A percentile compares a stretch with the other conserved stretches of the same genome.
phyloP scores from a whole-genome alignment of 495 filamentous ascomycete species.

The Neurospora sp. region DNA sequence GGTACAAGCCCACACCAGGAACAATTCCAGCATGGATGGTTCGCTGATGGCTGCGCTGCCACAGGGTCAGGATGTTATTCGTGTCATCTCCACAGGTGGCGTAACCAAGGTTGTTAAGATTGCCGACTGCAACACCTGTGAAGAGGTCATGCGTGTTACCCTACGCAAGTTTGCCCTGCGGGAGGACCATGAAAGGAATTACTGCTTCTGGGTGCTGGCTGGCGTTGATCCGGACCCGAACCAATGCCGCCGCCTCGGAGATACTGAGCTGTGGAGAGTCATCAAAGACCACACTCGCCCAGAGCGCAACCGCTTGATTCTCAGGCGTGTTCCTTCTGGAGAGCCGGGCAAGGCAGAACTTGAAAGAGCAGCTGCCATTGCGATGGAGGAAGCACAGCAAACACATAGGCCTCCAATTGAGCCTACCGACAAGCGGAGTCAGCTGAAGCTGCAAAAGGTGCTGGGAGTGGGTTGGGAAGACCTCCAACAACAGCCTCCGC shows the following conservation, averaged over 20 bases:
- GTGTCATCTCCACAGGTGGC: conserved; percentile 85
- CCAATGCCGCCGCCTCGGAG: conserved; percentile 66
- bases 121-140: conserved; percentile 75
- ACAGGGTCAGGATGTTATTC: conserved; percentile 68
- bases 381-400: conserved; percentile 67
- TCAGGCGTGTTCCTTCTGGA: conserved; percentile 78
- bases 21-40: conserved; percentile 67
- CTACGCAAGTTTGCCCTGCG: conserved; percentile 70
- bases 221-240: conserved; percentile 72
- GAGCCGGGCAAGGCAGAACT: conserved; percentile 76
- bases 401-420: conserved; percentile 57
- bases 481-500: conserved; percentile 56
- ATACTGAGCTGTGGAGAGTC: conserved; percentile 78
- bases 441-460: conserved; percentile 70
- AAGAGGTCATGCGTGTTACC: conserved; percentile 80
- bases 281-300: conserved; percentile 62
- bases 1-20: conserved; percentile 42
- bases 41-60: conserved; percentile 74
- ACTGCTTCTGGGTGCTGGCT: conserved; percentile 74
- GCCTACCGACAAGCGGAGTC: conserved; percentile 53
- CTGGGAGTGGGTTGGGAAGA: conserved; percentile 78
- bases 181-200: conserved; percentile 67
- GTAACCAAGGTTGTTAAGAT: conserved; percentile 86
- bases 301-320: conserved; percentile 81
- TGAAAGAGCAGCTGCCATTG: conserved; percentile 70